Base-by-base conservation (phyloP, 208 protist genomes). In the Naegleria lovaniensis region DNA sequence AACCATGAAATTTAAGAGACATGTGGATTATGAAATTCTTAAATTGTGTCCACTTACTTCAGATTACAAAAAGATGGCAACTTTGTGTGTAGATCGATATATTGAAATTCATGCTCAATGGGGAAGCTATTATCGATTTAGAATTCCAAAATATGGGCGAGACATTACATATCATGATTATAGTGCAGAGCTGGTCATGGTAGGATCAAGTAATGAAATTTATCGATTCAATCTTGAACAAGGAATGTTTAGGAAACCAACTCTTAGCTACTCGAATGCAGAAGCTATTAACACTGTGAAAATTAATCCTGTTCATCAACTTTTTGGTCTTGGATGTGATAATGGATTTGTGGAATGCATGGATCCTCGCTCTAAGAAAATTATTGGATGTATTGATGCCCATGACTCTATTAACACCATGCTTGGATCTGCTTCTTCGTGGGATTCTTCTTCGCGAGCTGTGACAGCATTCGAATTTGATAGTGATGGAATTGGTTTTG, bases 21-120 rank as follows among this genome's bases (percentile, higher is more conserved):
- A 90, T 83, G 29, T 75, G 5, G 87, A 90, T 79, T 25, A 7
- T 51, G 87, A 90, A 90, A 40, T 79, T 75, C 0, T 90, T 1
- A 67, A 90, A 90, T 22, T 90, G 5, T 41, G 29, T 7, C 96
- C 95, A 51, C 94, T 98, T 19, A 96, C 96, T 3, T 91, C 94
- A 0, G 96, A 98, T 92, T 98, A 95, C 92, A 95, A 94, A 85
- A 97, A 97, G 92, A 96, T 98, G 88, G 96, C 95, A 7, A 91
- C 97, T 83, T 94, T 96, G 1, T 93, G 95, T 2, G 95, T 96
- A 83, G 95, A 96, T 39, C 93, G 96, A 22, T 93, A 95, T 90
- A 94, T 97, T 84, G 97, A 95, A 39, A 89, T 97, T 19, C 96
- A 97, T 92, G 94, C 96, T 92, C 94, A 95, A 40, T 95, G 94